A percentile compares a stretch with the other conserved stretches of the same genome.
These are phyloP conservation scores for Albizia julibrissin DNA, from an alignment of 306 rosid genomes.

Conservation along the genomic window DNA sequence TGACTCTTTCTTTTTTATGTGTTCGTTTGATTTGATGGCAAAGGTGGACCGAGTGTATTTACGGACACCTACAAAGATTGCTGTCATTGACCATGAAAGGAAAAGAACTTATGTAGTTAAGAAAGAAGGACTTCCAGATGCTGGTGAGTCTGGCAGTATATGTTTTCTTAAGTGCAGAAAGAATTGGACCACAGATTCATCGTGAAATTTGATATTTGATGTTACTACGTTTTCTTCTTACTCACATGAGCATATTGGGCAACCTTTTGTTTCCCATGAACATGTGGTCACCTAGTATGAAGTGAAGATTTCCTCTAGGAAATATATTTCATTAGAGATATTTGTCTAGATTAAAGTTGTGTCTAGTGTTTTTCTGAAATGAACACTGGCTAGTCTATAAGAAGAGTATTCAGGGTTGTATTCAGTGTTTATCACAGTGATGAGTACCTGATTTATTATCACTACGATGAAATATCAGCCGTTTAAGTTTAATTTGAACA, in stretches of 20 bases:
- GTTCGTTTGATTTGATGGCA: slow-evolving; percentile 26
- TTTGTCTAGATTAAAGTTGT: neutral
- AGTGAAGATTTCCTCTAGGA: slow-evolving; percentile 3
- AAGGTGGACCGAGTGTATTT: slow-evolving; percentile 77
- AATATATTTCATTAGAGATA: neutral
- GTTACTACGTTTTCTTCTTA: neutral
- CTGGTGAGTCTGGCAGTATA: slow-evolving; percentile 55
- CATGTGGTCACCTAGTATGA: neutral
- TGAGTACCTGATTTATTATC: too few relatives aligned
- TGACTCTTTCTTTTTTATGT: slow-evolving; percentile 13
- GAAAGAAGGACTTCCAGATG: slow-evolving; percentile 88
- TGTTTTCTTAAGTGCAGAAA: neutral
- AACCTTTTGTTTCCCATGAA: neutral
- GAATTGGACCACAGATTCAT: neutral
- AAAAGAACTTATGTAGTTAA: slow-evolving; percentile 74
- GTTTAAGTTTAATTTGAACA: too few relatives aligned
- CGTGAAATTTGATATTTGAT: neutral
- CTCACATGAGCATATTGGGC: neutral
- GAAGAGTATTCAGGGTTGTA: neutral
- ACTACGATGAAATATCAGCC: too few relatives aligned
- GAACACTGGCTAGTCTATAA: neutral
- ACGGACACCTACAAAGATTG: slow-evolving; percentile 83
- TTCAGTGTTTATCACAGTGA: too few relatives aligned
- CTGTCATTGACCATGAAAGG: slow-evolving; percentile 83
- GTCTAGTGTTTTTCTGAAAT: neutral